Base-by-base conservation (phyloP, 2,329 filamentous ascomycete species). In the Botryosphaeria dothidea region DNA sequence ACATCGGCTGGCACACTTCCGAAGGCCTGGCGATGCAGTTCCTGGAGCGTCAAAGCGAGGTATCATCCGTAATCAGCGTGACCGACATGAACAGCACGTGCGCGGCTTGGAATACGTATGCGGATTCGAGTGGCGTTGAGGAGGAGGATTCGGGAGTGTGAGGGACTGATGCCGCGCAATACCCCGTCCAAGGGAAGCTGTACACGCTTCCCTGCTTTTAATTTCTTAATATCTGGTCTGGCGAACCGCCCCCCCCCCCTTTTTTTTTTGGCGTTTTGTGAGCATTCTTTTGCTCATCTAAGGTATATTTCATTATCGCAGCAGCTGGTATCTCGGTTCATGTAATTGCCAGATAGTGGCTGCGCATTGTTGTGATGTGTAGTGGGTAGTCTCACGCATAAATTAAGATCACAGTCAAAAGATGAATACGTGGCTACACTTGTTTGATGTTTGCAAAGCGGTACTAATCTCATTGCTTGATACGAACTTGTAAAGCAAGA, bases 1-100 rank as follows among this genome's bases (percentile, higher is more conserved):
- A 75, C 51, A 74, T 74, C 43, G 72, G 71, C 3, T 75, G 71
- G 69, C 66, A 67, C 45, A 66, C 66, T 21, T 58, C 48, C 38
- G 65, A 67, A 41, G 69, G 69, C 13, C 60, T 71, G 29, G 67
- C 64, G 29, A 54, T 69, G 17, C 69, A 71, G 57, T 70, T 71
- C 58, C 19, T 71, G 4, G 69, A 71, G 65, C 62, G 70, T 15
- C 67, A 69, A 27, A 66, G 68, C 27, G 70, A 73, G 56, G 52
- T 64, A 9, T 52, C 70, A 69, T 66, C 67, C 31, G 67, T 72
- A 60, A 74, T 75, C 3, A 67, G 68, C 29, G 65, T 69, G 25
- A 23, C 62, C 2, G 51, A 45, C 6, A 41, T 69, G 51, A 66
- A 67, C 9, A 64, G 65, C 7, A 71, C 68, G 29, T 74, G 71